phyloP scores from a whole-genome alignment of 192 early-diverging fungal genomes.

The Linnemannia schmuckeri region DNA sequence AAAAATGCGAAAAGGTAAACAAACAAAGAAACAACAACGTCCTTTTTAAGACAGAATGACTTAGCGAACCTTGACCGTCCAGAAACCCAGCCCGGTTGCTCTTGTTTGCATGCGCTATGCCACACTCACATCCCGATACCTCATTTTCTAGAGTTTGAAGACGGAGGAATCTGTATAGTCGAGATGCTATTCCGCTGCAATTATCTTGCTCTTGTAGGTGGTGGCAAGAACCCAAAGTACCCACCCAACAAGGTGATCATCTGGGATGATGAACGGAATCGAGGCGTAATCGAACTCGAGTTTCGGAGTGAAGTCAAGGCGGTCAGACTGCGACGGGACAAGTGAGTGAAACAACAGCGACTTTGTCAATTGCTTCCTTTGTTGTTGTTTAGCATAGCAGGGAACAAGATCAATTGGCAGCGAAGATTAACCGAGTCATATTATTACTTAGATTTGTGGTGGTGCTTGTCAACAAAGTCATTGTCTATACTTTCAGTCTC shows the following conservation, averaged over 20 bases:
- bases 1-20: conserved; percentile 77
- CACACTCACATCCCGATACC: no score
- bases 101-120: no score
- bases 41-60: no score
- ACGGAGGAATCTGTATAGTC: conserved; percentile 85
- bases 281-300: conserved; percentile 80
- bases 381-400: neutral
- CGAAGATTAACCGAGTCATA: neutral
- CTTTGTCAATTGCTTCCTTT: conserved; percentile 3
- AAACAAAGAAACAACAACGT: neutral
- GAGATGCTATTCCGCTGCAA: conserved; percentile 91
- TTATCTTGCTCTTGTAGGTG: conserved; percentile 88
- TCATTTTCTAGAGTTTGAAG: conserved; percentile 73
- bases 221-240: conserved; percentile 85
- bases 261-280: conserved; percentile 85
- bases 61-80: no score
- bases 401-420: neutral
- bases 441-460: conserved; percentile 75
- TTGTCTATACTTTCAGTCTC: conserved; percentile 81
- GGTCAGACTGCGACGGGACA: conserved; percentile 82
- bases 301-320: conserved; percentile 85
- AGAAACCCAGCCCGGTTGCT: no score
- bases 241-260: conserved; percentile 91
- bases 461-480: conserved; percentile 80
- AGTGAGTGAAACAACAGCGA: conserved; percentile 54